These are phyloP conservation scores for Parietichytrium sp. DNA, from an alignment of 108 stramenopile genomes.

Conservation along the genomic window DNA sequence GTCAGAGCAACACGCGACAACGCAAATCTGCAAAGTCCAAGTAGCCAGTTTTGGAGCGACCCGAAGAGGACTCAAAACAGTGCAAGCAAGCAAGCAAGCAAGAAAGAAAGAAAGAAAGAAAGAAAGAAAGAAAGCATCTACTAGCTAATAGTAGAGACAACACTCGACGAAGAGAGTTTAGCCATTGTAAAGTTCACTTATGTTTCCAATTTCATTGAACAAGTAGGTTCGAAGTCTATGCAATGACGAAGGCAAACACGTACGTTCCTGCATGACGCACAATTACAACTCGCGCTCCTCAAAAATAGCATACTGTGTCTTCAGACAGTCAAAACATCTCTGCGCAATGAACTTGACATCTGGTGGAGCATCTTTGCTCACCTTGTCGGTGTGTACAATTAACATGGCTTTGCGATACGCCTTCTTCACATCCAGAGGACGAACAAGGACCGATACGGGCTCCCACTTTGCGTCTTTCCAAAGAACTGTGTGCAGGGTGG, in stretches of 20 bases:
- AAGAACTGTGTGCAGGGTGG: constrained; percentile 3
- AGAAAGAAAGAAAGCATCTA: not conserved
- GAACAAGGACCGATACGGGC: not conserved
- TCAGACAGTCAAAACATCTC: constrained; percentile 10
- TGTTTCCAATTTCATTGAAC: too few species aligned
- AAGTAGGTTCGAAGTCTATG: too few species aligned
- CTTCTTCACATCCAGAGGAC: constrained; percentile 13
- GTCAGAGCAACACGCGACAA: too few species aligned
- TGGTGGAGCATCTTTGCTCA: constrained; percentile 25
- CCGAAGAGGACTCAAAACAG: too few species aligned
- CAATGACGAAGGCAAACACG: too few species aligned
- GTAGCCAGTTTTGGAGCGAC: too few species aligned
- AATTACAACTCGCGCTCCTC: constrained; percentile 4
- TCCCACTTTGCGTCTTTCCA: constrained; percentile 25
- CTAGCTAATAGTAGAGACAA: too few species aligned
- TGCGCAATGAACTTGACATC: constrained; percentile 31
- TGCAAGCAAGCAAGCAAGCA: too few species aligned
- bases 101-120: not conserved
- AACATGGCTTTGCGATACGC: constrained; percentile 10
- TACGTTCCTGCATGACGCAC: too few species aligned
- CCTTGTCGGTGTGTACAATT: constrained; percentile 9
- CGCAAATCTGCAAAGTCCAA: too few species aligned
- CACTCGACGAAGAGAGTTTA: too few species aligned
- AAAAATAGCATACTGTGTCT: not conserved
- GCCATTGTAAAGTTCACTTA: too few species aligned